Conservation (phyloP, 768 basidiomycete species). For the Gloeopeniophorella convolvens region DNA sequence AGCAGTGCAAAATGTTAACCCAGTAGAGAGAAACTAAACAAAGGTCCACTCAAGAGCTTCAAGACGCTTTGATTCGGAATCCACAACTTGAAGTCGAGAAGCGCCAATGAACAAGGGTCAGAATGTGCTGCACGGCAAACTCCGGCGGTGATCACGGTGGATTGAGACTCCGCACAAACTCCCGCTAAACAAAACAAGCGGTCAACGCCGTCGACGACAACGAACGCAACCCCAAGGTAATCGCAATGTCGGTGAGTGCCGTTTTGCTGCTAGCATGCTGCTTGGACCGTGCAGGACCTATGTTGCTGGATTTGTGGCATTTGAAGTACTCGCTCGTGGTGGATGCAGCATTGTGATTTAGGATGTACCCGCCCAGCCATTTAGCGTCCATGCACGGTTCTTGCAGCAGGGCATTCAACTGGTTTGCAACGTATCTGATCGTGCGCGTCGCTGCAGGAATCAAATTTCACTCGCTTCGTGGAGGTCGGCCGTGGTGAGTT, state of each 20-base stretch:
- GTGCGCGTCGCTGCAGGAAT: slow-evolving; percentile 30
- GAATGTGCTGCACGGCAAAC: not conserved
- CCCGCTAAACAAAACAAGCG: not conserved
- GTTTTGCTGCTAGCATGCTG: not conserved
- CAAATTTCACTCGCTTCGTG: slow-evolving; percentile 95
- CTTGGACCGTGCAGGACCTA: not conserved
- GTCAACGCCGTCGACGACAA: slow-evolving; percentile 10
- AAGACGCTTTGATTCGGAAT: too few relatives aligned
- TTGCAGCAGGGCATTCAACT: not conserved
- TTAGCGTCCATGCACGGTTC: not conserved
- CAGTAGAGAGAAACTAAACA: too few relatives aligned
- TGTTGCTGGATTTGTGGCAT: not conserved
- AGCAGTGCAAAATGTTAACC: too few relatives aligned
- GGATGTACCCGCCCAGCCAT: not conserved
- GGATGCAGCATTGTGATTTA: not conserved
- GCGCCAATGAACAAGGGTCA: not conserved
- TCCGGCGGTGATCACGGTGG: not conserved
- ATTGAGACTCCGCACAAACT: slow-evolving; percentile 18
- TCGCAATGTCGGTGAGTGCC: slow-evolving; percentile 17
- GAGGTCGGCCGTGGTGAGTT: slow-evolving; percentile 90
- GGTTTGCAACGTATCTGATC: not conserved
- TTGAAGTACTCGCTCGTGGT: not conserved
- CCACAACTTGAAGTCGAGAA: not conserved
- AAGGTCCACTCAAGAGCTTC: too few relatives aligned
- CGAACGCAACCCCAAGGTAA: slow-evolving; percentile 13